phyloP scores from a whole-genome alignment of 2,329 filamentous ascomycete genomes.

The Hymenoscyphus occultus region DNA sequence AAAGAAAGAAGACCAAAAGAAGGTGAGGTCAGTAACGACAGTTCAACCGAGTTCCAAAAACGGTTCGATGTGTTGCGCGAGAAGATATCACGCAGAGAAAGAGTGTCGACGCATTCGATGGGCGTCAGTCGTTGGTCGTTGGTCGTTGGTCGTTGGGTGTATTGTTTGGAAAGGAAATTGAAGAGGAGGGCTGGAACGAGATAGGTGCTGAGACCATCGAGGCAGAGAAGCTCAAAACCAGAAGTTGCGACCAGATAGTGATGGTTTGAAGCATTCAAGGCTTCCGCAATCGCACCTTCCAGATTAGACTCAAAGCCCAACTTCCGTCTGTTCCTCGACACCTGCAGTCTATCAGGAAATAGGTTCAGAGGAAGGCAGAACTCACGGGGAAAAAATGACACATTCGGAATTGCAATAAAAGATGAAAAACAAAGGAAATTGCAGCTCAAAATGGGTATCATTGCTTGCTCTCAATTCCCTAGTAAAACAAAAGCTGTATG shows the following conservation, averaged over 20 bases:
- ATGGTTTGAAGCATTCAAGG: not conserved
- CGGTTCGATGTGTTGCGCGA: not conserved
- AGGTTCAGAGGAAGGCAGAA: not conserved
- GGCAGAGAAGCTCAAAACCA: not conserved
- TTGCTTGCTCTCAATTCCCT: constrained; percentile 20
- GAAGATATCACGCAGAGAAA: not conserved
- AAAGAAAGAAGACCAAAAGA: not conserved
- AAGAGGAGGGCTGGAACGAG: not conserved
- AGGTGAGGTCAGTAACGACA: constrained; percentile 1
- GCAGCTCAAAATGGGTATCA: not conserved
- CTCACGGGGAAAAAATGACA: not conserved
- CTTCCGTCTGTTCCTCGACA: not conserved
- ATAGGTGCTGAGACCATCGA: not conserved
- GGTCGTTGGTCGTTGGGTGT: not conserved
- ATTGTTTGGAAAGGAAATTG: not conserved
- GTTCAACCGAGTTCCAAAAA: not conserved
- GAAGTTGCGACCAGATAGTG: not conserved
- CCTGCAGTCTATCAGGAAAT: not conserved
- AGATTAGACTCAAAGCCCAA: not conserved
- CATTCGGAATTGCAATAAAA: no score
- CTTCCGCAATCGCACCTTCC: not conserved
- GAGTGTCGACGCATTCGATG: not conserved
- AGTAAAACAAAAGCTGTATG: constrained; percentile 65
- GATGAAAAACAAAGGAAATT: not conserved
- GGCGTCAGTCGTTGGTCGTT: not conserved